These are phyloP conservation scores for Pisolithus orientalis DNA, from an alignment of 768 basidiomycete species.

Conservation along the genomic window DNA sequence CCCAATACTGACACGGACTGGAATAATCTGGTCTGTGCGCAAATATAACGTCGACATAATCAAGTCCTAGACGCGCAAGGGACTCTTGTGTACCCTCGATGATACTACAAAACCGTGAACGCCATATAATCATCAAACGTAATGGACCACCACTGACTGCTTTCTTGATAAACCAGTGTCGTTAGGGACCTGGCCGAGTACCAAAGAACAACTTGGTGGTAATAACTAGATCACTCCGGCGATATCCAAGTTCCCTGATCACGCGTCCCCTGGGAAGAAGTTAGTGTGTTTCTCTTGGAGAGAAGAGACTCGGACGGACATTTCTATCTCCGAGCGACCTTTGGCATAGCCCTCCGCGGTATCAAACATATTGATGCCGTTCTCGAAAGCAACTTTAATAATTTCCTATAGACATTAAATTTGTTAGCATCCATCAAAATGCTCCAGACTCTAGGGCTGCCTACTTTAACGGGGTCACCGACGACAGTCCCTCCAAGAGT, in stretches of 20 bases:
- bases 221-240: conserved; percentile 44
- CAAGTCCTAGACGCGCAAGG: conserved; percentile 44
- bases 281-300: background rate
- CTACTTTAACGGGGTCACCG: conserved; percentile 47
- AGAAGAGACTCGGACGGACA: conserved; percentile 26
- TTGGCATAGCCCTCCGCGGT: conserved; percentile 40
- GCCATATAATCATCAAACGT: background rate
- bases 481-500: conserved; percentile 42
- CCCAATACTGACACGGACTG: conserved; percentile 14
- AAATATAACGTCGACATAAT: conserved; percentile 47
- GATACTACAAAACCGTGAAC: conserved; percentile 28
- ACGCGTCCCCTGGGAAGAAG: conserved; percentile 37
- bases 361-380: conserved; percentile 47
- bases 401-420: conserved; percentile 32
- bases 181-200: conserved; percentile 41
- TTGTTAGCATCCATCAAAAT: background rate
- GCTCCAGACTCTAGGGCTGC: background rate
- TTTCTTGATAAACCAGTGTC: conserved; percentile 31
- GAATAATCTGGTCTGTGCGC: conserved; percentile 44
- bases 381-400: conserved; percentile 47
- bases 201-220: conserved; percentile 59
- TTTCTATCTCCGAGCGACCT: conserved; percentile 48
- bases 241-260: conserved; percentile 47
- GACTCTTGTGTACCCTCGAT: conserved; percentile 50
- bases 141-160: conserved; percentile 15